Evolutionary conservation across 371 early-diverging fungal genomes (phyloP), one percentile per base, ranked within the genome.

Genomic region (Actinomucor elegans): DNA sequence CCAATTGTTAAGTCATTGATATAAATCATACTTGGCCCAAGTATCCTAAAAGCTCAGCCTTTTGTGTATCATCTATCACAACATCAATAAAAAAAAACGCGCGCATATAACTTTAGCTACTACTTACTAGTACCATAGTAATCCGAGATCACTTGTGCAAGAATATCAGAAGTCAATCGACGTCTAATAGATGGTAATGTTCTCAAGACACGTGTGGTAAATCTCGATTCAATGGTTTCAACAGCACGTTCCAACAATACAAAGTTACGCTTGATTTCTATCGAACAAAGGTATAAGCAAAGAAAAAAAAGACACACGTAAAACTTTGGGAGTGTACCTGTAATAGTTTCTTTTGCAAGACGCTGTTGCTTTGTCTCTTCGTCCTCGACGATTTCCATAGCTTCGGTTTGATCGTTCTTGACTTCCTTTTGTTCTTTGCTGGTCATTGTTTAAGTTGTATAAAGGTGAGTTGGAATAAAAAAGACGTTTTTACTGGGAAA

Each of bases 251-350:
- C 92, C 60, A 97, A 68, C 34, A 96, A 73, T 21, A 62, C 48
- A 64, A 93, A 81, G 67, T 89, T 89, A 53, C 89, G 89, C 64
- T 89, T 89, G 51, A 94, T 77, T 64, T 96, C 96, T 96, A 64
- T 52, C 37, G 6, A 10, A n/a, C n/a, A n/a, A n/a, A n/a, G 5
- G 11, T 32, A 10, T 29, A 5, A 20, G 20, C 29, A 53, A 14
- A 35, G 5, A 34, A 3, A 11, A 35, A 9, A 12, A 34, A 15
- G 11, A 23, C 12, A 21, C 31, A 58, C 31, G 23, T 48, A 48
- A 33, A 2, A 11, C 27, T n/a, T 48, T 21, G 57, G 35, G 31
- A 62, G 54, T 21, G 65, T 57, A 50, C 71, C 52, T 40, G 61
- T 58, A 11, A 64, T 67, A 18, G 71, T 63, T 40, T 73, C 77